Percentiles rank a stretch among this genome's conserved stretches.
Conservation (phyloP, 2,329 filamentous ascomycete species). For the Penicillium sclerotiorum region DNA sequence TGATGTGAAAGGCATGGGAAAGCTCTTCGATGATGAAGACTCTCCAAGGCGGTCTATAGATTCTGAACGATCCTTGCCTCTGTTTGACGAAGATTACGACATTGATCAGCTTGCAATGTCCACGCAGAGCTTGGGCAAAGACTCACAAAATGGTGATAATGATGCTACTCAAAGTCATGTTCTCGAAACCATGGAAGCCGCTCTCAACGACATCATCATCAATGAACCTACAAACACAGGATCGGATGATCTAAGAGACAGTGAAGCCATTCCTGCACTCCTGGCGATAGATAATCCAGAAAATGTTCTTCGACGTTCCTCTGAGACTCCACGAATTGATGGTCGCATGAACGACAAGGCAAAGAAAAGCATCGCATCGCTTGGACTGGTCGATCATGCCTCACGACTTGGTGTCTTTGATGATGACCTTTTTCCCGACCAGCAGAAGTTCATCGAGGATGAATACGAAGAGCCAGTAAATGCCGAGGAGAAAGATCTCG, state of each 20-base stretch:
- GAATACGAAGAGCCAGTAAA: constrained; percentile 74
- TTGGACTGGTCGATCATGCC: constrained; percentile 85
- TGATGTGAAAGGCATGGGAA: constrained; percentile 57
- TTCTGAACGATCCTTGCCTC: constrained; percentile 56
- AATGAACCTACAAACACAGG: constrained; percentile 60
- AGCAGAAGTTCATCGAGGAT: constrained; percentile 77
- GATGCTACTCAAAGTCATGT: constrained; percentile 70
- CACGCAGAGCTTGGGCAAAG: constrained; percentile 76
- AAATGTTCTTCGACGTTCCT: constrained; percentile 63
- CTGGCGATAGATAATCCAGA: constrained; percentile 54
- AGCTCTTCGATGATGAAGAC: constrained; percentile 47
- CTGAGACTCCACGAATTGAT: constrained; percentile 57
- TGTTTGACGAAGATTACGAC: constrained; percentile 81
- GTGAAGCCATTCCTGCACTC: constrained; percentile 43
- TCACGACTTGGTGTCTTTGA: constrained; percentile 92
- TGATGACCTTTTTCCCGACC: constrained; percentile 89
- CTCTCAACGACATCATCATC: constrained; percentile 89
- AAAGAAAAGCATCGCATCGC: constrained; percentile 85
- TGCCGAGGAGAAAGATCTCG: constrained; percentile 62
- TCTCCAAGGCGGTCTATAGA: constrained; percentile 71
- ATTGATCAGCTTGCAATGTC: constrained; percentile 75
- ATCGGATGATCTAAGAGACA: constrained; percentile 39
- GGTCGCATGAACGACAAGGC: constrained; percentile 52
- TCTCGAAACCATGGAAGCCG: constrained; percentile 90
- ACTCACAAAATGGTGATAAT: constrained; percentile 57